Evolutionary conservation across 2,329 filamentous ascomycete species (phyloP).

Genomic region (Apiospora hydei): DNA sequence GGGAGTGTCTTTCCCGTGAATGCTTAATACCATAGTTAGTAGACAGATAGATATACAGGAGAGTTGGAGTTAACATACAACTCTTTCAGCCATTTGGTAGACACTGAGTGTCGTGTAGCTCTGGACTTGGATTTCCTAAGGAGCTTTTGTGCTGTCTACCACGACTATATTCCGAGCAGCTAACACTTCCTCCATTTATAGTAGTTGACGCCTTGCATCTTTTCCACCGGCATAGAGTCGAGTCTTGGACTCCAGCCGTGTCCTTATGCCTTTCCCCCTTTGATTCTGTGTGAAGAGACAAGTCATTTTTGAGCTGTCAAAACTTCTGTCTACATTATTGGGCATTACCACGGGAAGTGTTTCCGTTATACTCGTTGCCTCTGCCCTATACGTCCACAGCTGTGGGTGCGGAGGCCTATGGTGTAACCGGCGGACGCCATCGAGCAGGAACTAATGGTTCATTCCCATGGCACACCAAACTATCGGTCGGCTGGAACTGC

Average conservation of each 20-base stretch:
- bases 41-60: no score
- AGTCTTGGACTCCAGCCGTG: background rate
- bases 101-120: fast-evolving
- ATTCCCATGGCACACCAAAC: background rate
- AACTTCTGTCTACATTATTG: background rate
- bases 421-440: background rate
- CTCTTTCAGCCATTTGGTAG: background rate
- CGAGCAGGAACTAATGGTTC: no score
- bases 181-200: background rate
- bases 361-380: no score
- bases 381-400: background rate
- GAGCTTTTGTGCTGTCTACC: no score
- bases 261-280: background rate
- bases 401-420: background rate
- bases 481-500: background rate
- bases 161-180: background rate
- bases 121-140: no score
- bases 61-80: background rate
- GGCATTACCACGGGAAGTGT: background rate
- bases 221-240: background rate
- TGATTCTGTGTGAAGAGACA: background rate
- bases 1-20: background rate
- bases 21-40: background rate
- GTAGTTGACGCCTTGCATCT: background rate
- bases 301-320: background rate